Conservation (phyloP, 2,329 filamentous ascomycete species). For the Neonectria neomacrospora region DNA sequence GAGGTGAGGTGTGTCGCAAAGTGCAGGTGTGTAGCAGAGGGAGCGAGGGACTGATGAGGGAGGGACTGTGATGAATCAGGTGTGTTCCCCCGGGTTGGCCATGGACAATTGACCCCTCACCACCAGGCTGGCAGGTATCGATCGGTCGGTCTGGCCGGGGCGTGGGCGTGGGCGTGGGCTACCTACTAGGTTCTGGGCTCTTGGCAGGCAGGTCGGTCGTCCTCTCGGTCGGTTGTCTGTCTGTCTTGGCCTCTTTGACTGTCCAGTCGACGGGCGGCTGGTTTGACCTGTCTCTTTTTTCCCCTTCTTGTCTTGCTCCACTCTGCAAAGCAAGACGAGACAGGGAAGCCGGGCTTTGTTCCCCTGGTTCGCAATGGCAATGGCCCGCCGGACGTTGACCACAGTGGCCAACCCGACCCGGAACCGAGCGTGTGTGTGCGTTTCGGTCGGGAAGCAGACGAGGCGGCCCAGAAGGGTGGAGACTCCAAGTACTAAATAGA, state of each 20-base stretch:
- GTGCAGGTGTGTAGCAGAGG: neutral
- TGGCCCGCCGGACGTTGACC: slow-evolving; percentile 16
- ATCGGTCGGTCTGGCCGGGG: neutral
- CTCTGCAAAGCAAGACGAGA: neutral
- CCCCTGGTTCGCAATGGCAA: slow-evolving; percentile 12
- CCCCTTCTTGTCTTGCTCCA: neutral
- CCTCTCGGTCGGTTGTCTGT: neutral
- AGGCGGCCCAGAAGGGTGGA: neutral
- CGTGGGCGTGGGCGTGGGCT: neutral
- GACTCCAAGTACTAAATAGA: neutral
- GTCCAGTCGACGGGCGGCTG: neutral
- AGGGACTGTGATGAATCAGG: neutral
- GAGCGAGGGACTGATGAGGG: neutral
- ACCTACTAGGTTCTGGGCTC: neutral
- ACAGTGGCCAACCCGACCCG: slow-evolving; percentile 12
- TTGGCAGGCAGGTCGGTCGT: neutral
- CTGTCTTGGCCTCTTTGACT: neutral
- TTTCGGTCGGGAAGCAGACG: slow-evolving; percentile 3
- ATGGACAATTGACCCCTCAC: neutral
- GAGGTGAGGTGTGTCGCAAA: neutral
- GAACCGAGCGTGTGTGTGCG: slow-evolving; percentile 7
- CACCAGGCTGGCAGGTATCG: neutral
- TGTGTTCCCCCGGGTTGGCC: neutral
- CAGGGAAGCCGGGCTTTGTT: slow-evolving; percentile 5
- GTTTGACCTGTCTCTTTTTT: slow-evolving; percentile 16